Evolutionary conservation across 345 rosid species (phyloP).

Genomic region (Melaleuca quinquenervia): DNA sequence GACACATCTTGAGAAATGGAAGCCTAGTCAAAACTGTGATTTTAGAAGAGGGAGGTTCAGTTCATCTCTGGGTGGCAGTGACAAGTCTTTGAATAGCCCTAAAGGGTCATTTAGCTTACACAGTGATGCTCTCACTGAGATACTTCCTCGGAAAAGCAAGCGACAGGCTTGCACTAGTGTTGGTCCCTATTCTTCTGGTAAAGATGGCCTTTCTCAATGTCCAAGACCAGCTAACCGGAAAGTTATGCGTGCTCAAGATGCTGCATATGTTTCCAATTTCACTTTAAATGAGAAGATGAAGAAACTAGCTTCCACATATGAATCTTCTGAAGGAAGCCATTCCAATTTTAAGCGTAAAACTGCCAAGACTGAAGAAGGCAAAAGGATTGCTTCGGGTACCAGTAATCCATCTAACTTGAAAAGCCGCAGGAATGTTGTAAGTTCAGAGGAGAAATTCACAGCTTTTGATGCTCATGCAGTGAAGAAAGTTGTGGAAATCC

Average conservation of each 20-base stretch:
- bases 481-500: constrained; percentile 1
- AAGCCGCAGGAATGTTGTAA: background rate
- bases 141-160: constrained; percentile 7
- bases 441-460: constrained; percentile 3
- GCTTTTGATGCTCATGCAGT: constrained; percentile 1
- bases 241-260: constrained; percentile 18
- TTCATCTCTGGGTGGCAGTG: constrained; percentile 9
- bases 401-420: constrained; percentile 4
- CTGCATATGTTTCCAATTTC: constrained; percentile 31
- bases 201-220: constrained; percentile 20
- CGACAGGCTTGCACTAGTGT: constrained; percentile 12
- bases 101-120: constrained; percentile 15
- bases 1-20: constrained; percentile 66
- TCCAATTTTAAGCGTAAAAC: background rate
- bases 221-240: constrained; percentile 23
- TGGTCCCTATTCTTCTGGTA: constrained; percentile 5
- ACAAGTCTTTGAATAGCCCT: constrained; percentile 8
- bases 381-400: background rate
- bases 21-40: constrained; percentile 14
- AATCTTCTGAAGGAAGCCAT: constrained; percentile 9
- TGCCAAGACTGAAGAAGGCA: constrained; percentile 8
- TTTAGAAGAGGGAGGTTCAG: constrained; percentile 12
- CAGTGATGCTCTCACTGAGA: constrained; percentile 15
- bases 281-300: constrained; percentile 18
- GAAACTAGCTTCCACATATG: constrained; percentile 12